Base-by-base conservation (phyloP, 768 basidiomycete genomes). In the Tylopilus plumbeoviolaceoides region DNA sequence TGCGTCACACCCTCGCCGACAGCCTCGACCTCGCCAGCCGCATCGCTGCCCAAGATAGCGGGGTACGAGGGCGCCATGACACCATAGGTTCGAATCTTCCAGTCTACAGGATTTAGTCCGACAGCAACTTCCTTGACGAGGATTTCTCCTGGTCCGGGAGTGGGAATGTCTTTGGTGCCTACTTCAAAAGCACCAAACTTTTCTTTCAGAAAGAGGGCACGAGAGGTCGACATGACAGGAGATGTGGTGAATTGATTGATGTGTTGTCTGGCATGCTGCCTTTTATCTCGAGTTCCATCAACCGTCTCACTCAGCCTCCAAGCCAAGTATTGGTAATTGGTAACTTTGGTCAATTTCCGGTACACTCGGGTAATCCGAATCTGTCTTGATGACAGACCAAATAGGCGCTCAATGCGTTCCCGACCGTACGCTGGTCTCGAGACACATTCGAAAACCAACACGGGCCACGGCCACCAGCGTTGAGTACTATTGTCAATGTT, bases 41-140 rank as follows among this genome's bases (percentile, higher is more conserved):
- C 66, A n/a, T 79, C 76, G 5, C 46, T 53, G 6, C 74, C 77
- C 28, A 73, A 46, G 42, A 75, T 58, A 15, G 63, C 59, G 1
- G 77, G 78, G 51, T 53, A 80, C 4, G 62, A 17, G 3, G 47
- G 12, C 8, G 23, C 39, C 15, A 51, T 2, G 18, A 44, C 0
- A 5, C 57, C 53, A 2, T 36, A 18, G 5, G 41, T 21, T 48
- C 58, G 65, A 8, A 66, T 57, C 47, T 61, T 68, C 65, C 65
- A 66, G 49, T 82, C 79, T 9, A 72, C 56, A 5, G 80, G 79
- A 54, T 80, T 78, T 20, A 80, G 54, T 9, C 67, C 72, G 0
- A 74, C 67, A 2, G 78, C 61, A 31, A 67, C 51, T 31, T 76
- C 61, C 56, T 73, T 75, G 57, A 79, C 65, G 42, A 80, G 68